Evolutionary conservation across 2,329 filamentous ascomycete genomes (phyloP).

Genomic region (Cercospora brassicicola): DNA sequence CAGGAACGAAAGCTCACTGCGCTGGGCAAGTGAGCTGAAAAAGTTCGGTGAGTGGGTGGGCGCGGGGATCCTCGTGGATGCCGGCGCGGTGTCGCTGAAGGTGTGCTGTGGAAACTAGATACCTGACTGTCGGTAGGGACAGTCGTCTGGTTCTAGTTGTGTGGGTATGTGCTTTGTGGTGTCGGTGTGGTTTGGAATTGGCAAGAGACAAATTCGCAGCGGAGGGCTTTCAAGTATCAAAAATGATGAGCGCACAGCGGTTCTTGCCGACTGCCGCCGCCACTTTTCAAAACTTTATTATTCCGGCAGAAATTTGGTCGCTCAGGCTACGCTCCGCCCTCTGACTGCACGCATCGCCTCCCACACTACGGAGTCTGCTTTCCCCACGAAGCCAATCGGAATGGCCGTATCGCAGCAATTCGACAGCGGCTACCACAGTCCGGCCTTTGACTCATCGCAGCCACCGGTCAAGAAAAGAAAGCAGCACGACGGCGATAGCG

Average conservation of each 20-base stretch:
- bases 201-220: slow-evolving; percentile 13
- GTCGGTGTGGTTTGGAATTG: slow-evolving; percentile 28
- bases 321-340: not conserved
- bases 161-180: slow-evolving; percentile 17
- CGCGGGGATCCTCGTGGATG: slow-evolving; percentile 43
- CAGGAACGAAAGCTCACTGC: slow-evolving; percentile 58
- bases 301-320: slow-evolving; percentile 1
- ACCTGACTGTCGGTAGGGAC: slow-evolving; percentile 49
- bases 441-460: slow-evolving; percentile 18
- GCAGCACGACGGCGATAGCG: slow-evolving; percentile 12
- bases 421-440: slow-evolving; percentile 15
- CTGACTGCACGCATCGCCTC: slow-evolving; percentile 1
- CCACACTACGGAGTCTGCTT: not conserved
- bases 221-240: slow-evolving; percentile 2
- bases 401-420: slow-evolving; percentile 20
- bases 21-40: slow-evolving; percentile 67
- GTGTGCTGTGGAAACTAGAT: slow-evolving; percentile 46
- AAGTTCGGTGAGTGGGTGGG: slow-evolving; percentile 41
- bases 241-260: slow-evolving; percentile 4
- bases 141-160: slow-evolving; percentile 46
- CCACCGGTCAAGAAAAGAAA: slow-evolving; percentile 26
- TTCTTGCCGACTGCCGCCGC: slow-evolving; percentile 5
- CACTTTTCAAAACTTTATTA: slow-evolving; percentile 10
- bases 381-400: slow-evolving; percentile 3
- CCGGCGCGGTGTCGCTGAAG: slow-evolving; percentile 41